Percentiles rank a stretch among this genome's conserved stretches.
phyloP scores from a whole-genome alignment of 1,139 yeast genomes.

The Debaryomyces psychrophilus region DNA sequence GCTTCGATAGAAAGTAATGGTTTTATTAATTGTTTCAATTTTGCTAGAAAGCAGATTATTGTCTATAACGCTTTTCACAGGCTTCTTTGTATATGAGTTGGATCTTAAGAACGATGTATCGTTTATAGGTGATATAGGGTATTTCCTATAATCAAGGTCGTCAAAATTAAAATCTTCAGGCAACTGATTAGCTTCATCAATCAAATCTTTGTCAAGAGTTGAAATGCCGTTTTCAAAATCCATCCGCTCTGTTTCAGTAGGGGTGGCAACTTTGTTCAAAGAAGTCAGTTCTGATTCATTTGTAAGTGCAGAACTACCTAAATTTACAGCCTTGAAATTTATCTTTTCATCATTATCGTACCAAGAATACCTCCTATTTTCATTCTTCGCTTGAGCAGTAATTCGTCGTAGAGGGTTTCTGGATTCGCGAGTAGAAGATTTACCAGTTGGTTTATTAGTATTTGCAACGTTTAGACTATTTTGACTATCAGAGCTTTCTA shows the following conservation, averaged over 20 bases:
- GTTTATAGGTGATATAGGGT: not conserved
- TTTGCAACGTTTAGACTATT: not conserved
- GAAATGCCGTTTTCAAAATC: constrained; percentile 15
- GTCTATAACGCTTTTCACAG: constrained; percentile 32
- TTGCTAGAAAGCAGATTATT: constrained; percentile 39
- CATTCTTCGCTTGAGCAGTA: not conserved
- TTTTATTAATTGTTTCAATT: constrained; percentile 53
- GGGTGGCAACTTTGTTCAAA: not conserved
- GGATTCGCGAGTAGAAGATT: not conserved
- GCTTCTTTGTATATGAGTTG: constrained; percentile 44
- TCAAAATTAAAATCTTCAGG: constrained; percentile 66
- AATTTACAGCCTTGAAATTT: constrained; percentile 17
- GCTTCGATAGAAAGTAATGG: constrained; percentile 55
- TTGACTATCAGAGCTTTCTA: constrained; percentile 4
- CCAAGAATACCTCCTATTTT: constrained; percentile 38
- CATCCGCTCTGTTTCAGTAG: not conserved
- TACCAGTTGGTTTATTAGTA: not conserved
- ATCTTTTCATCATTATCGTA: constrained; percentile 35
- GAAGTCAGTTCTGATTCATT: not conserved
- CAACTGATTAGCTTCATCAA: constrained; percentile 58
- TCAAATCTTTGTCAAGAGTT: constrained; percentile 37
- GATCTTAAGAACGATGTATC: constrained; percentile 27
- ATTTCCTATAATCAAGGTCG: constrained; percentile 23
- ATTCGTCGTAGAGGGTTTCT: constrained; percentile 5
- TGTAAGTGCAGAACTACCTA: constrained; percentile 16